Conservation (phyloP, 192 early-diverging fungal species). For the Coemansia interrupta region DNA sequence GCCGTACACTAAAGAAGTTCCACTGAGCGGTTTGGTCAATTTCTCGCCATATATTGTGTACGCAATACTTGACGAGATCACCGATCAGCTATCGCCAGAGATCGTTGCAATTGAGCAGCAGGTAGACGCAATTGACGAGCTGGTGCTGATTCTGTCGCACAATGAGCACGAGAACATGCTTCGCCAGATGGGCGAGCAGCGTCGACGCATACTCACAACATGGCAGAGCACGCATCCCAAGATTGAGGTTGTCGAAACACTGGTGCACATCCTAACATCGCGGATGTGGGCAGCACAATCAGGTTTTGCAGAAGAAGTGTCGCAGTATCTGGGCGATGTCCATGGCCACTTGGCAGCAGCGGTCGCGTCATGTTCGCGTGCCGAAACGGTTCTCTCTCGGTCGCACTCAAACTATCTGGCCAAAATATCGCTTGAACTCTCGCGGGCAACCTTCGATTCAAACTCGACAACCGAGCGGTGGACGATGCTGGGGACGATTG, state of each 20-base stretch:
- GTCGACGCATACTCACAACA: constrained; percentile 64
- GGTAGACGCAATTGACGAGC: constrained; percentile 92
- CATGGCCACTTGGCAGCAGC: constrained; percentile 39
- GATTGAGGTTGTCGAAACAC: constrained; percentile 62
- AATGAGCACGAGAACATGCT: constrained; percentile 77
- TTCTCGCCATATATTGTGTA: constrained; percentile 89
- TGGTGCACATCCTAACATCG: constrained; percentile 53
- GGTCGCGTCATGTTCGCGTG: constrained; percentile 34
- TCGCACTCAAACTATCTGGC: constrained; percentile 75
- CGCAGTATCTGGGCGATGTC: constrained; percentile 51
- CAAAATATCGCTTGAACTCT: constrained; percentile 71
- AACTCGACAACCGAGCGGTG: constrained; percentile 48
- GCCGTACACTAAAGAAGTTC: constrained; percentile 5
- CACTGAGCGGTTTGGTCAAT: constrained; percentile 23
- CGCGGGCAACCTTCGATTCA: constrained; percentile 37
- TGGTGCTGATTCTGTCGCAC: constrained; percentile 86
- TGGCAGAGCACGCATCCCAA: constrained; percentile 68
- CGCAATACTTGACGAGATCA: constrained; percentile 88
- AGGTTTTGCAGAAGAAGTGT: constrained; percentile 34
- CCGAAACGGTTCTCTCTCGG: constrained; percentile 63
- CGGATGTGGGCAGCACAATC: background rate
- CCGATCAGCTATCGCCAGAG: constrained; percentile 81
- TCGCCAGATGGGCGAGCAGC: constrained; percentile 67
- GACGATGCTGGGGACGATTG: constrained; percentile 51
- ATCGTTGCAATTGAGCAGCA: constrained; percentile 84